These are phyloP conservation scores for Crucihimalaya himalaica DNA, from an alignment of 345 rosid genomes.

Conservation along the genomic window DNA sequence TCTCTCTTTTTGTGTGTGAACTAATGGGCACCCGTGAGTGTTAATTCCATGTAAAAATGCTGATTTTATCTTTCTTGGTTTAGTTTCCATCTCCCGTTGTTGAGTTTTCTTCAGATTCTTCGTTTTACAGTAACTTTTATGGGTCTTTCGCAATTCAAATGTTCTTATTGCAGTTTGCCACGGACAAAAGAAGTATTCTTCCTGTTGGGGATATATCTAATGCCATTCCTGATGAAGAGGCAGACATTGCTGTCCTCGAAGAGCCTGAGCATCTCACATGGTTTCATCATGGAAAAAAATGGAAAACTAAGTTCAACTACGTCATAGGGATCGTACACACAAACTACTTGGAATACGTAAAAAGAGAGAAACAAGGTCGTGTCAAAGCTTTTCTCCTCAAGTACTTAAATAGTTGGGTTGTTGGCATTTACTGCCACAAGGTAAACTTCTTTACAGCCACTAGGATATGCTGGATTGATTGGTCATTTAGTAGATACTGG, in stretches of 20 bases:
- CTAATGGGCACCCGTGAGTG: not conserved
- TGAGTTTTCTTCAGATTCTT: not conserved
- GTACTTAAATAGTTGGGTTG: constrained; percentile 74
- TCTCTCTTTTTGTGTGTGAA: not conserved
- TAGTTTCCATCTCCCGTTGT: not conserved
- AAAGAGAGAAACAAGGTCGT: constrained; percentile 78
- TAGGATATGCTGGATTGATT: constrained; percentile 19
- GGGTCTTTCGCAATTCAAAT: not conserved
- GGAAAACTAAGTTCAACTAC: constrained; percentile 78
- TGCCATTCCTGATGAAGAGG: constrained; percentile 73
- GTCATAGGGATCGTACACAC: constrained; percentile 87
- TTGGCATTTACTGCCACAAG: constrained; percentile 89
- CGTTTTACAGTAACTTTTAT: not conserved
- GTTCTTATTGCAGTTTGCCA: constrained; percentile 63
- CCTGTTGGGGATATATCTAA: constrained; percentile 84
- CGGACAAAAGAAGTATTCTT: constrained; percentile 88
- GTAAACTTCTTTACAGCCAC: constrained; percentile 42
- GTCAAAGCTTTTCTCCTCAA: constrained; percentile 66
- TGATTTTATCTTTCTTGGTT: not conserved
- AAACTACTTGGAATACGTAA: constrained; percentile 89
- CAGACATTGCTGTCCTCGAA: constrained; percentile 92
- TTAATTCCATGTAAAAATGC: not conserved
- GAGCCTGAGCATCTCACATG: constrained; percentile 99
- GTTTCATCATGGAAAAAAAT: constrained; percentile 96
- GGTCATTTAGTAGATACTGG: not conserved